Conservation (phyloP, 2,329 filamentous ascomycete species). For the Ophiocordyceps camponoti-floridani region DNA sequence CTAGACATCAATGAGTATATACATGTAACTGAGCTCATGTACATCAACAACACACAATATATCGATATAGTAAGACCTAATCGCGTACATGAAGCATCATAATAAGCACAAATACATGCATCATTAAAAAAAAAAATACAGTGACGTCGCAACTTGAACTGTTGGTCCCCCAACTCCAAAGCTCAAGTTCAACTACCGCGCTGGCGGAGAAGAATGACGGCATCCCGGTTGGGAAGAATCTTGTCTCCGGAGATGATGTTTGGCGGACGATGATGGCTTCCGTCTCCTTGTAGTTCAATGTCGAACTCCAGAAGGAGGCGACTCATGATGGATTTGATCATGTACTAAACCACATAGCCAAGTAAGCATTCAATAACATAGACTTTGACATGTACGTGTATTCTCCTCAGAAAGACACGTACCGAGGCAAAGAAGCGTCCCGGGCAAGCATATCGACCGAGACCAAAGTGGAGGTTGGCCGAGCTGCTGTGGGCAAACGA, state of each 20-base stretch:
- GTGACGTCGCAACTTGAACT: too few species aligned
- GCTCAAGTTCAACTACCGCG: not conserved
- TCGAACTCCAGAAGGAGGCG: constrained; percentile 4
- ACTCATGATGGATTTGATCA: constrained; percentile 5
- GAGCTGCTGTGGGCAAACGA: constrained; percentile 4
- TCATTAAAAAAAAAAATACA: too few species aligned
- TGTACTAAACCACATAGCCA: constrained; percentile 1
- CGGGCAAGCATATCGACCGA: constrained; percentile 6
- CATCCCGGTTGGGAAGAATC: constrained; percentile 3
- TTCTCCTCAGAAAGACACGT: not conserved
- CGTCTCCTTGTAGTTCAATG: constrained; percentile 2
- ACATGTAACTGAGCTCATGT: too few species aligned
- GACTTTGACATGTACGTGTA: too few species aligned
- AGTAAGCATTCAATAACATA: too few species aligned
- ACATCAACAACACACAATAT: too few species aligned
- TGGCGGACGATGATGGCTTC: constrained; percentile 1
- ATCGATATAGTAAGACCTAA: too few species aligned
- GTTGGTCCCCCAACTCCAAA: not conserved
- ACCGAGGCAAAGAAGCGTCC: constrained; percentile 6
- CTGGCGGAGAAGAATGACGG: constrained; percentile 3
- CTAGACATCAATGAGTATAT: too few species aligned
- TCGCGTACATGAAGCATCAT: too few species aligned
- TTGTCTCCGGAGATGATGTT: constrained; percentile 4
- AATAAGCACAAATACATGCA: too few species aligned
- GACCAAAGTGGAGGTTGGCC: constrained; percentile 5